Base-by-base conservation (phyloP, 805 yeast genomes). In the Kuraishia capsulata region DNA sequence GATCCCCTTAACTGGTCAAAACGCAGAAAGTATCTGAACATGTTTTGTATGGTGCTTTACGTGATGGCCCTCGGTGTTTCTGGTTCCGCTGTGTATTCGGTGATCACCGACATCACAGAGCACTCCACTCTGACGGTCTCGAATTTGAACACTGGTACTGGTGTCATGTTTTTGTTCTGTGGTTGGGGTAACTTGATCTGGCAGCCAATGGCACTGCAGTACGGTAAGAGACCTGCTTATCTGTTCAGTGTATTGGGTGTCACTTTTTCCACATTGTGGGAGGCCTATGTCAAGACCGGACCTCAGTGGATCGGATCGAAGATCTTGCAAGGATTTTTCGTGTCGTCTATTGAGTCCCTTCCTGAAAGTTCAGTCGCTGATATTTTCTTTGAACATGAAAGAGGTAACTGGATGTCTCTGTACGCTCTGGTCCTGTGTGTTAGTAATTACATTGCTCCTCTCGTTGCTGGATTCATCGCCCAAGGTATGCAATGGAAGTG, bases 1-100 rank as follows among this genome's bases (percentile, higher is more conserved):
- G 88, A 81, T 49, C 87, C 87, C 1, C 59, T 81, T 39, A 78
- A 76, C 48, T 81, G 87, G 87, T 39, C 72, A 1, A 53, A 48
- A 19, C 44, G 50, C 29, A 64, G 82, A 36, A 78, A 78, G 48
- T 53, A 59, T 55, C 33, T 70, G 26, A 65, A 69, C 31, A 57
- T 72, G 37, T 57, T 68, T 35, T 69, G 75, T 46, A 52, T 66
- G 42, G 53, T 64, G 26, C 60, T 67, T 4, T 70, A 66, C 45
- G 42, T 48, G 30, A 53, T 43, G 39, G 57, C 50, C 35, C 58
- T 57, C 18, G 42, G 54, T 34, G 46, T 51, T 44, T 43, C 48
- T 36, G 40, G 42, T 6, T 43, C 57, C n/a, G 55, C 56, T 13
- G 43, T 57, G 32, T 52, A 54, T 30, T 53, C 54, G 25, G 46